Evolutionary conservation across 164 flowering plant species (phyloP).

Genomic region (Protea cynaroides): DNA sequence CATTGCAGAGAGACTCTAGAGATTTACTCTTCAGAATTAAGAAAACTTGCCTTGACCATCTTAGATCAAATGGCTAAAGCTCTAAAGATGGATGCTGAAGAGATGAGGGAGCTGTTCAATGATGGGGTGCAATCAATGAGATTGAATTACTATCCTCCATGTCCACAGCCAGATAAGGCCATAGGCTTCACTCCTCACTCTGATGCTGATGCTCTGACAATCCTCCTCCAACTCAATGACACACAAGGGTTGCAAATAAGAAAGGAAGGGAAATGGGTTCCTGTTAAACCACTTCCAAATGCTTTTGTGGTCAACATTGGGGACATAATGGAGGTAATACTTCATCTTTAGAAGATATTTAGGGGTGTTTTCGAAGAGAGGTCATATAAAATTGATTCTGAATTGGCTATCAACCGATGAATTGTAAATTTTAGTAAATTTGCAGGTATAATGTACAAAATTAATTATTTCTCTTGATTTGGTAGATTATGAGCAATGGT

Average conservation of each 20-base stretch:
- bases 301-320: conserved; percentile 41
- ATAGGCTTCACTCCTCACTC: conserved; percentile 45
- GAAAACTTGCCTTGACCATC: conserved; percentile 18
- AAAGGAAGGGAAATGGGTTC: conserved; percentile 45
- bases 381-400: too few species aligned
- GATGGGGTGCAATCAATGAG: conserved; percentile 37
- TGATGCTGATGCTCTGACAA: conserved; percentile 37
- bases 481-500: conserved; percentile 39
- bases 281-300: conserved; percentile 31
- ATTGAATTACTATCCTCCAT: conserved; percentile 54
- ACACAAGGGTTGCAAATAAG: conserved; percentile 42
- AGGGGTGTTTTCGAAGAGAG: background rate
- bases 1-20: conserved; percentile 20
- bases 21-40: conserved; percentile 20
- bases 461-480: background rate
- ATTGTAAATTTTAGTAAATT: too few species aligned
- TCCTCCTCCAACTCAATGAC: conserved; percentile 40
- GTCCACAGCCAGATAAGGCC: conserved; percentile 39
- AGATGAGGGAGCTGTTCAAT: conserved; percentile 23
- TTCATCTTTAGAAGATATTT: background rate
- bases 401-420: too few species aligned
- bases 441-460: too few species aligned
- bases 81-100: conserved; percentile 19
- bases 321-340: conserved; percentile 37
- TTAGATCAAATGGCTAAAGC: conserved; percentile 25